Evolutionary conservation across 306 rosid genomes (phyloP).

Genomic region (Lablab purpureus): DNA sequence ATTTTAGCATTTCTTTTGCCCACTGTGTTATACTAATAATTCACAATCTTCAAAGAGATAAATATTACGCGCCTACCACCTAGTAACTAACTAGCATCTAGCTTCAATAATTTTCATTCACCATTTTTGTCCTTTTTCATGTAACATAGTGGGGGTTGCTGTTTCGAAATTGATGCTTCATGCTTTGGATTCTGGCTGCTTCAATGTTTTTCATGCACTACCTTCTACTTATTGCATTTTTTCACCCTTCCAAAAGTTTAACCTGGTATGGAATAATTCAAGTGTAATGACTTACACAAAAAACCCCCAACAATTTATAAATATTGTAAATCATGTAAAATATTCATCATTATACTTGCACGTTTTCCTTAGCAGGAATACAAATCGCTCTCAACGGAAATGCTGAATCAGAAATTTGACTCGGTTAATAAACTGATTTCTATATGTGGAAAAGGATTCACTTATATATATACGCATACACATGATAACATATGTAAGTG

Average conservation of each 20-base stretch:
- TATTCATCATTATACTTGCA: background rate
- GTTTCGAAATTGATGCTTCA: background rate
- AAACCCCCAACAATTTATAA: background rate
- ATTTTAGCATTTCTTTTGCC: background rate
- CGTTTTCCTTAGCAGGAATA: background rate
- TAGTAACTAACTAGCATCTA: background rate
- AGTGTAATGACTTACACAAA: background rate
- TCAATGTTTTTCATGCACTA: constrained; percentile 4
- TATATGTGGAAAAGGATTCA: background rate
- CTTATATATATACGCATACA: too few relatives aligned
- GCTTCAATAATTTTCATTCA: background rate
- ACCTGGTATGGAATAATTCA: background rate
- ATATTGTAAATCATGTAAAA: background rate
- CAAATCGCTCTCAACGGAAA: background rate
- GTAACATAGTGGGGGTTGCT: background rate
- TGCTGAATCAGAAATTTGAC: background rate
- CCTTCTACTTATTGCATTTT: background rate
- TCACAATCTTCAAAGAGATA: background rate
- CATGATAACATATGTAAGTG: too few relatives aligned
- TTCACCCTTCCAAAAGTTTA: background rate
- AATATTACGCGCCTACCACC: background rate
- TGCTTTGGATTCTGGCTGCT: background rate
- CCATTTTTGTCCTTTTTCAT: constrained; percentile 17
- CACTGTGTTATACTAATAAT: background rate
- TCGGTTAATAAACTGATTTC: background rate